Conservation (phyloP, 2,329 filamentous ascomycete genomes). For the Pseudocercospora fuligena region DNA sequence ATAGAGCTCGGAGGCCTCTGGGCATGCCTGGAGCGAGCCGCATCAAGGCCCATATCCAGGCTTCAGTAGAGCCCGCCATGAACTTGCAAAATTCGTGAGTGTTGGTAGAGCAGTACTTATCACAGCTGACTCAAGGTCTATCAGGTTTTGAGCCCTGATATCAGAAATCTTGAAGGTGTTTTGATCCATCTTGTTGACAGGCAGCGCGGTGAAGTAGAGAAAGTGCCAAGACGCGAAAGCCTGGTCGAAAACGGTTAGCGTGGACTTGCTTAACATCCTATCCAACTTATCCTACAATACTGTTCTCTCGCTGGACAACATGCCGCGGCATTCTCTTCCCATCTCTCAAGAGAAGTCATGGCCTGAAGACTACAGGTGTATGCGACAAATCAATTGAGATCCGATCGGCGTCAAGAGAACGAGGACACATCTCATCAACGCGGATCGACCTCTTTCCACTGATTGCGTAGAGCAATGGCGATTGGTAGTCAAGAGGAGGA, state of each 20-base stretch:
- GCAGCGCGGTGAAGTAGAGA: constrained; percentile 13
- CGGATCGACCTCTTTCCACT: not conserved
- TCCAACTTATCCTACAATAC: not conserved
- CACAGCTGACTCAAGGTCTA: constrained; percentile 16
- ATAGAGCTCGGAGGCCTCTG: constrained; percentile 13
- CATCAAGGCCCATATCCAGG: constrained; percentile 22
- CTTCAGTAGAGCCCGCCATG: constrained; percentile 25
- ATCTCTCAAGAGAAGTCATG: not conserved
- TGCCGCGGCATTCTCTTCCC: not conserved
- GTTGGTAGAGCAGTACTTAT: constrained; percentile 18
- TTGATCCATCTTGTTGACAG: constrained; percentile 3
- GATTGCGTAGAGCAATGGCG: not conserved
- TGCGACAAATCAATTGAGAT: no score
- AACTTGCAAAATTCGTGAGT: constrained; percentile 28
- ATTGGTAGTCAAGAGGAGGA: not conserved
- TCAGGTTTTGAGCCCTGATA: constrained; percentile 21
- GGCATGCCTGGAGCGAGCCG: constrained; percentile 16
- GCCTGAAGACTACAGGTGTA: not conserved
- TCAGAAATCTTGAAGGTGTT: constrained; percentile 19
- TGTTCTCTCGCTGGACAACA: not conserved
- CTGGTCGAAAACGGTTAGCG: constrained; percentile 17
- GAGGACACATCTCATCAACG: not conserved
- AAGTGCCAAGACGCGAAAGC: not conserved
- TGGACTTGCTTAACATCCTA: not conserved
- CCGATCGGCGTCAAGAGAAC: no score